Evolutionary conservation across 1,139 yeast genomes (phyloP).

Genomic region (Protomyces lactucae-debilis): DNA sequence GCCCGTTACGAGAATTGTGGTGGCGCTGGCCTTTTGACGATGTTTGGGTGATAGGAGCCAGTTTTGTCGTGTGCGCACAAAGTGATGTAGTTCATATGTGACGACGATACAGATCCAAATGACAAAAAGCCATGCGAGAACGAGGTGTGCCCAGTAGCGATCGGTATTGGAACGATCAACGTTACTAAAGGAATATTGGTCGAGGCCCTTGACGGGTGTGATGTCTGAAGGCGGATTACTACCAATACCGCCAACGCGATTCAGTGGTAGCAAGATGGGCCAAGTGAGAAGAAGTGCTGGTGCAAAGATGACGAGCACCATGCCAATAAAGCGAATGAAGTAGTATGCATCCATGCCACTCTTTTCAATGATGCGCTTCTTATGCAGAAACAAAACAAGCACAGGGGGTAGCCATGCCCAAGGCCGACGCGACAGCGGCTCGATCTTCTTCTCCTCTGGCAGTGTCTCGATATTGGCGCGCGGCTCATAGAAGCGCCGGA

Average conservation of each 20-base stretch:
- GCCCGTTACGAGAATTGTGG: slow-evolving; percentile 64
- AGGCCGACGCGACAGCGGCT: slow-evolving; percentile 8
- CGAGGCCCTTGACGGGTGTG: slow-evolving; percentile 51
- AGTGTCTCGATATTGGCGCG: slow-evolving; percentile 48
- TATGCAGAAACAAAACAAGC: slow-evolving; percentile 50
- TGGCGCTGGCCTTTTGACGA: slow-evolving; percentile 62
- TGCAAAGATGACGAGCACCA: slow-evolving; percentile 55
- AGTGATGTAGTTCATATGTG: slow-evolving; percentile 77
- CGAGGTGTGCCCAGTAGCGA: slow-evolving; percentile 80
- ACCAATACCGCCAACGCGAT: slow-evolving; percentile 67
- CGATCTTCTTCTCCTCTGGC: slow-evolving; percentile 10
- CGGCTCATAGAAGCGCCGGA: slow-evolving; percentile 76
- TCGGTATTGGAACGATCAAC: slow-evolving; percentile 51
- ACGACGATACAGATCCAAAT: slow-evolving; percentile 64
- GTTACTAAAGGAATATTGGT: slow-evolving; percentile 73
- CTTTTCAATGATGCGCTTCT: slow-evolving; percentile 62
- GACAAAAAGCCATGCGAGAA: slow-evolving; percentile 73
- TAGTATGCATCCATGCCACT: slow-evolving; percentile 79
- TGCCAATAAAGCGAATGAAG: slow-evolving; percentile 68
- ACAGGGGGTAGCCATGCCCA: slow-evolving; percentile 52
- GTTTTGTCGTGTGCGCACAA: slow-evolving; percentile 79
- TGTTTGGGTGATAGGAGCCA: slow-evolving; percentile 63
- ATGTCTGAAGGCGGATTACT: slow-evolving; percentile 36
- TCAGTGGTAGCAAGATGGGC: slow-evolving; percentile 81
- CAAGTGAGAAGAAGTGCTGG: slow-evolving; percentile 62